Base-by-base conservation (phyloP, 1,284 basidiomycete genomes). In the Malassezia obtusa region DNA sequence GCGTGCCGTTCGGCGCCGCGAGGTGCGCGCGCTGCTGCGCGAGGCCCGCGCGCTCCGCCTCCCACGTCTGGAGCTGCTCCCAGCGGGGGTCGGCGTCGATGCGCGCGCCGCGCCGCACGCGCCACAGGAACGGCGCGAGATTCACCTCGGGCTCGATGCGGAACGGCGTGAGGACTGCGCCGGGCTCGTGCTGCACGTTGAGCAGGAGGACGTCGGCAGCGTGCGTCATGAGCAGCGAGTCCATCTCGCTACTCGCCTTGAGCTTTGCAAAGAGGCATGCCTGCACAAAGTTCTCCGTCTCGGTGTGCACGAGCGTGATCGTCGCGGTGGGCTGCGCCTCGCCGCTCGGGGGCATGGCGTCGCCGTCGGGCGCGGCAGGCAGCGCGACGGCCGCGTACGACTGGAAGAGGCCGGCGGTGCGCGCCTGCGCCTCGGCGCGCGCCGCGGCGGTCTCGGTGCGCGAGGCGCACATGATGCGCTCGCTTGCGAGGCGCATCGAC, bases 71-170 rank as follows among this genome's bases (percentile, higher is more conserved):
- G 14, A 49, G 25, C 41, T 43, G 24, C 11, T 14, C 28, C 40
- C 45, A 48, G 21, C 45, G 45, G 3, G 36, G 22, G 17, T 46
- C 31, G 37, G 12, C 21, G 25, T 55, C 52, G 21, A 55, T 45
- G 6, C 47, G 22, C 14, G 24, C 30, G 5, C 52, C 52, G 2
- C 36, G 26, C 25, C 35, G 48, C 21, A 31, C 19, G 11, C 21
- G 21, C 53, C 53, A 56, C 15, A 56, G 37, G 30, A 56, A 56
- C 4, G 43, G 28, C 15, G 50, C 48, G 15, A 56, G 21, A n/a
- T 40, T 40, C 4, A 56, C 10, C 11, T 17, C 28, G 14, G 14
- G 17, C n/a, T 56, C 48, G 19, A 56, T 46, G 19, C 17, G 37
- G 40, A 56, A 56, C n/a, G 24, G 32, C 7, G 19, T 2, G 15